Conservation (phyloP, 805 yeast species). For the Wickerhamiella sorbophila region DNA sequence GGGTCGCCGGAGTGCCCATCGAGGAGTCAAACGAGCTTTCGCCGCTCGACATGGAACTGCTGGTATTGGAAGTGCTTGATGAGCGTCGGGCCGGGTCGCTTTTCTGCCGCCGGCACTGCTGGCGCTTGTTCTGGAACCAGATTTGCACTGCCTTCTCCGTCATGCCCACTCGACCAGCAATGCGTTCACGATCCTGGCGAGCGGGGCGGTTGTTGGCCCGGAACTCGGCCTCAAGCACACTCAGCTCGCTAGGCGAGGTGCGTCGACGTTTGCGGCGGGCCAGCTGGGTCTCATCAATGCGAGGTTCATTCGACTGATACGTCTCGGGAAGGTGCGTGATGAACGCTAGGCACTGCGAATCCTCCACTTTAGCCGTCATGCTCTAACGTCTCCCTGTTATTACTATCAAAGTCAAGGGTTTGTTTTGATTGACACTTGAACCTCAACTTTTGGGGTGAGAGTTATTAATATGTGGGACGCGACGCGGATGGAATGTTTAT, state of each 20-base stretch:
- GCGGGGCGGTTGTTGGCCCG: slow-evolving; percentile 67
- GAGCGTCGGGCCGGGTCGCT: slow-evolving; percentile 1
- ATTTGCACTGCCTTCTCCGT: slow-evolving; percentile 96
- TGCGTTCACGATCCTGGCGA: slow-evolving; percentile 55
- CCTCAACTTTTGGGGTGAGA: background rate
- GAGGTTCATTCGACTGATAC: slow-evolving; percentile 59
- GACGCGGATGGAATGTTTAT: background rate
- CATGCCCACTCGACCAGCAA: slow-evolving; percentile 76
- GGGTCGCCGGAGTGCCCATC: background rate
- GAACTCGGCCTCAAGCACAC: slow-evolving; percentile 71
- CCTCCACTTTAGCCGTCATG: background rate
- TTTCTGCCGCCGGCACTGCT: slow-evolving; percentile 36
- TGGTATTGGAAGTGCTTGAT: background rate
- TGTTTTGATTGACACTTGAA: no score
- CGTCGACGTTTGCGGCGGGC: slow-evolving; percentile 93
- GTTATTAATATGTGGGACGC: background rate
- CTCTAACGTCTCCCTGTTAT: background rate
- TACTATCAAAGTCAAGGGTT: background rate
- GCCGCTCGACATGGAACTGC: background rate
- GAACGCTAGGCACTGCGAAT: slow-evolving; percentile 38
- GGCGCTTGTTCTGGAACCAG: slow-evolving; percentile 96
- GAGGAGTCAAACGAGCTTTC: background rate
- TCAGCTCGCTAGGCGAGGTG: slow-evolving; percentile 77
- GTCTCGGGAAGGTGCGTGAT: slow-evolving; percentile 88
- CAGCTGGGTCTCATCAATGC: slow-evolving; percentile 77